Percentiles rank a stretch among this genome's conserved stretches.
Conservation (phyloP, 2,329 filamentous ascomycete species). For the Hyphodiscus sp. region DNA sequence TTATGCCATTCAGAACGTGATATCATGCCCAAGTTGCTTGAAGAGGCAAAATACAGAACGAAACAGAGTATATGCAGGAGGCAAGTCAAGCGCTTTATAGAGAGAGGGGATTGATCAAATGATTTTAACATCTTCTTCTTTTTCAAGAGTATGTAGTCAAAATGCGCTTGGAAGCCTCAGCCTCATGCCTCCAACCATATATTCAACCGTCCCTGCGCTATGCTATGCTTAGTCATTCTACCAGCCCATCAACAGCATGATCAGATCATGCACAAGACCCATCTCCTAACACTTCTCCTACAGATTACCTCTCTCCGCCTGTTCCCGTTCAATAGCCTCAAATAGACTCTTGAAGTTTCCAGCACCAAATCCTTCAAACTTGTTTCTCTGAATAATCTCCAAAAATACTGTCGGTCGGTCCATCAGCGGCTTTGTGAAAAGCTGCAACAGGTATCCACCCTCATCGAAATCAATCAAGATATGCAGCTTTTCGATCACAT, state of each 20-base stretch:
- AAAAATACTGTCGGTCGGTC: slow-evolving; percentile 93
- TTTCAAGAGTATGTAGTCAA: too few relatives aligned
- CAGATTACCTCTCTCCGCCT: slow-evolving; percentile 78
- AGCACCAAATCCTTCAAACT: slow-evolving; percentile 87
- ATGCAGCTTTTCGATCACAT: slow-evolving; percentile 67
- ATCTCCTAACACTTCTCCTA: slow-evolving; percentile 30
- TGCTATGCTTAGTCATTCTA: background rate
- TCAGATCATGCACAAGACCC: background rate
- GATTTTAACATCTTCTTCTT: too few relatives aligned
- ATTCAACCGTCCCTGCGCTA: too few relatives aligned
- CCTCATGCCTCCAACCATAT: too few relatives aligned
- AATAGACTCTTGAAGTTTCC: slow-evolving; percentile 95
- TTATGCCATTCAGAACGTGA: too few relatives aligned
- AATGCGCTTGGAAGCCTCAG: too few relatives aligned
- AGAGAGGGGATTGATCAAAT: too few relatives aligned
- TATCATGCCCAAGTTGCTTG: too few relatives aligned
- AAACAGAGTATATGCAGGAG: too few relatives aligned
- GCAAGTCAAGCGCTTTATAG: too few relatives aligned
- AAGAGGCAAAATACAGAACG: too few relatives aligned
- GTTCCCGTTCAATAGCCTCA: slow-evolving; percentile 91
- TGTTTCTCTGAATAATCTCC: slow-evolving; percentile 89
- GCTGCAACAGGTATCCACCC: slow-evolving; percentile 71
- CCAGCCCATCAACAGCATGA: background rate
- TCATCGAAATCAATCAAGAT: slow-evolving; percentile 96
- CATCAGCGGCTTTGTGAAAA: slow-evolving; percentile 84